These are phyloP conservation scores for bread wheat (Triticum aestivum) DNA, from an alignment of 176 grass and related monocot genomes.

Conservation along the genomic window IWGSC_CS_RefSeq_v2.1 NC_057805.1:422409093-422409592, in stretches of 20 bases:
- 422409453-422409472: background rate
- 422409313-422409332: background rate
- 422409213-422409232: background rate
- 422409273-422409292: background rate
- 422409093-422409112: background rate
- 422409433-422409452: background rate
- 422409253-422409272: background rate
- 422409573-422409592: background rate
- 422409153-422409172: background rate
- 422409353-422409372: background rate
- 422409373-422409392: background rate
- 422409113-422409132: background rate
- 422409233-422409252: background rate
- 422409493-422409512: constrained; percentile 8
- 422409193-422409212: background rate
- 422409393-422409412: background rate
- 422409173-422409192: constrained; percentile 3
- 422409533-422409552: background rate
- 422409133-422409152: background rate
- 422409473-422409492: constrained; percentile 4
- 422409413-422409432: background rate
- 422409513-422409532: background rate
- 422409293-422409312: background rate
- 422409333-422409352: background rate
- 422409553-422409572: background rate